Evolutionary conservation across 2,329 filamentous ascomycete genomes (phyloP), one percentile per base, ranked within the genome.

Genomic region (Trichoderma polysporum): DNA sequence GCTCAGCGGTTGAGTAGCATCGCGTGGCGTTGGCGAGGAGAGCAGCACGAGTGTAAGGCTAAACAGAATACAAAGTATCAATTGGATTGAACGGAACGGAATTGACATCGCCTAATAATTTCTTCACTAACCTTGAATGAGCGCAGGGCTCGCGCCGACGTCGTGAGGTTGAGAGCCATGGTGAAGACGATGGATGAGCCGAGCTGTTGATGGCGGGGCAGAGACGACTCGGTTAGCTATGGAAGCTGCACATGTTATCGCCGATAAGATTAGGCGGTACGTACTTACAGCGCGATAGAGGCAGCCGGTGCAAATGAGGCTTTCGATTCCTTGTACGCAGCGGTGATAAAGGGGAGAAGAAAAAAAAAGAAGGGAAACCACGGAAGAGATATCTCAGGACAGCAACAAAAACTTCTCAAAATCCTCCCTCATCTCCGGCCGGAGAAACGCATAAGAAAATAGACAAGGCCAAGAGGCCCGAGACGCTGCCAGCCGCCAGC

Each of bases 1-100:
- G 92, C 79, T 98, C 94, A 67, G 91, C 85, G 50, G 91, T 88
- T 70, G 91, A 88, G 82, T 93, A 94, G 78, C 79, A 83, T 75
- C 90, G 85, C 56, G 74, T 73, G 65, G 79, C 75, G 67, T 69
- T 69, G 72, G 74, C 72, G 67, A 70, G 62, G 59, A 75, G 56
- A 66, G 72, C 70, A 66, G 71, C 76, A 60, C 77, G 76, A 63
- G 77, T 70, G 66, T 74, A 69, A 70, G 75, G 73, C 75, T 79
- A n/a, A 5, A 13, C 7, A 25, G 4, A 35, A n/a, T 45, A 13
- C 7, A 25, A 2, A 35, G 25, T 45, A 47, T 60, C 22, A 60
- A 57, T 39, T 45, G 35, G 10, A 2, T 4, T 35, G 9, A 4
- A 10, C n/a, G 12, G 7, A 6, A 19, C 15, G 2, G n/a, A 10